phyloP scores from a whole-genome alignment of 2,329 filamentous ascomycete species.

The Calonectria leucothoes region DNA sequence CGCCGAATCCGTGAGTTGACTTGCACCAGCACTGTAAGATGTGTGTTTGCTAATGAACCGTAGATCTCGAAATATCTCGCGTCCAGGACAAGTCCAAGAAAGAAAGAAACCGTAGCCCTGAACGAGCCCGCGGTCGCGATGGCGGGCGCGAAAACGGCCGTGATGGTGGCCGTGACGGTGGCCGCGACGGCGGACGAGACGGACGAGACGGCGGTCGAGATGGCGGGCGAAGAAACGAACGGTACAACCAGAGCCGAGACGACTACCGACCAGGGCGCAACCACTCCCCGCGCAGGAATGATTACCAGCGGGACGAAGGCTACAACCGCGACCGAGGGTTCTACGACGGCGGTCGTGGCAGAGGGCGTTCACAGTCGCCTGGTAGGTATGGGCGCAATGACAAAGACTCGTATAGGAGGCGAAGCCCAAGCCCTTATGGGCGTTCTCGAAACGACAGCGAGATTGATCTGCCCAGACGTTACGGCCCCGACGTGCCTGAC shows the following conservation, averaged over 20 bases:
- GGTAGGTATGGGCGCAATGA: slow-evolving; percentile 54
- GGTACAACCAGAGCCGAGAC: slow-evolving; percentile 65
- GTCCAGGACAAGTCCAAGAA: slow-evolving; percentile 80
- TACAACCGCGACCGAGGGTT: slow-evolving; percentile 64
- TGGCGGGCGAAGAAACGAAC: slow-evolving; percentile 55
- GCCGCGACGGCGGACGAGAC: slow-evolving; percentile 43
- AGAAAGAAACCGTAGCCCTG: slow-evolving; percentile 71
- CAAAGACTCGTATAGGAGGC: slow-evolving; percentile 69
- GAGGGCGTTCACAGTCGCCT: slow-evolving; percentile 78
- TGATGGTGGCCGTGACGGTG: slow-evolving; percentile 40
- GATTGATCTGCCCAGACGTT: slow-evolving; percentile 79
- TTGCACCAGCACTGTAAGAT: background rate
- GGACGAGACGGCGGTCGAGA: slow-evolving; percentile 58
- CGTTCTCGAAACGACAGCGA: slow-evolving; percentile 63
- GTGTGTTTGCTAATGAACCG: slow-evolving; percentile 13
- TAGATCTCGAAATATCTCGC: slow-evolving; percentile 91
- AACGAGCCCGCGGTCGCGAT: slow-evolving; percentile 58
- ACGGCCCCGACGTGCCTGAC: slow-evolving; percentile 83
- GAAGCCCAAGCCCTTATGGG: slow-evolving; percentile 76
- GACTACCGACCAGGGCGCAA: slow-evolving; percentile 74
- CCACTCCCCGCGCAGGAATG: slow-evolving; percentile 67
- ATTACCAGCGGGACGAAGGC: slow-evolving; percentile 69
- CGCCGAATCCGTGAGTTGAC: slow-evolving; percentile 86
- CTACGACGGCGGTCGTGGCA: slow-evolving; percentile 54
- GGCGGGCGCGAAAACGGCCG: slow-evolving; percentile 38